Percentiles rank a stretch among this genome's conserved stretches.
Evolutionary conservation across 140 eudicot genomes (phyloP).

Genomic region (Senecio squalidus): DNA sequence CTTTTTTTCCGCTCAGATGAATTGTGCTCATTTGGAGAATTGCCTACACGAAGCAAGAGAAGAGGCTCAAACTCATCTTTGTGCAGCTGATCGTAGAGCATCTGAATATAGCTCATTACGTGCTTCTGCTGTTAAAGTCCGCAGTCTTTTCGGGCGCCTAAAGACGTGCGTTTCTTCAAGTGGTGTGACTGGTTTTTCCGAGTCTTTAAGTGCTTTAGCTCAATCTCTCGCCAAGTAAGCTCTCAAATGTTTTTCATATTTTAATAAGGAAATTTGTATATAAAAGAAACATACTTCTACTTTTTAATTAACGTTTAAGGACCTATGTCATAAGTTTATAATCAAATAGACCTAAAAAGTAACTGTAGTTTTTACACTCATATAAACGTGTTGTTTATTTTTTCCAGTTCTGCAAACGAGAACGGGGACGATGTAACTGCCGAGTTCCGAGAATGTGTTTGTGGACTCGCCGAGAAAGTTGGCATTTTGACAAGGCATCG

Average conservation of each 20-base stretch:
- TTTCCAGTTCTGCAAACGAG: constrained; percentile 43
- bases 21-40: constrained; percentile 92
- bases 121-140: constrained; percentile 70
- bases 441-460: constrained; percentile 74
- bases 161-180: constrained; percentile 59
- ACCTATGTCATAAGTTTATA: no score
- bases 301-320: no score
- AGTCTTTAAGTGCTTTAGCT: constrained; percentile 67
- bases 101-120: constrained; percentile 54
- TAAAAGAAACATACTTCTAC: no score
- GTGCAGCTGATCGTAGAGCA: constrained; percentile 86
- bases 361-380: no score
- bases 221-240: constrained; percentile 75
- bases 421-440: constrained; percentile 66
- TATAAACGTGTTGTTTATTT: neutral
- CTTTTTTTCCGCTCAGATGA: constrained; percentile 53
- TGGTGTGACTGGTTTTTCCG: constrained; percentile 58
- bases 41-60: constrained; percentile 89
- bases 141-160: constrained; percentile 71
- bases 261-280: no score
- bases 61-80: constrained; percentile 91
- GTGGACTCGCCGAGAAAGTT: constrained; percentile 79
- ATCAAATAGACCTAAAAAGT: no score
- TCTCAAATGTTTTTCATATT: neutral
- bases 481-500: constrained; percentile 71